A percentile compares a stretch with the other conserved stretches of the same genome.
Evolutionary conservation across 768 basidiomycete species (phyloP).

Genomic region (Tricholoma saponaceum): DNA sequence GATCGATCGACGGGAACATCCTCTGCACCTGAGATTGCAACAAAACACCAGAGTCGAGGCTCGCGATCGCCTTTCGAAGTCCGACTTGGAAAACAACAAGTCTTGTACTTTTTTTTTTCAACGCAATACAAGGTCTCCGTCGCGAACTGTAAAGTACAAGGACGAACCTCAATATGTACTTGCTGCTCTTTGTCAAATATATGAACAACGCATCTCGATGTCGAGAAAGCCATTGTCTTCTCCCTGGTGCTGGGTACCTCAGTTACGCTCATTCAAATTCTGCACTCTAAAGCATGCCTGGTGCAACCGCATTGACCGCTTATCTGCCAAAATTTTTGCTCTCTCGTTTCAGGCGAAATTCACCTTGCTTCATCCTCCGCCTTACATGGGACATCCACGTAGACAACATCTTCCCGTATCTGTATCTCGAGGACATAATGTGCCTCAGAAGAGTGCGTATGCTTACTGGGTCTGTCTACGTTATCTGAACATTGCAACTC

Average conservation of each 20-base stretch:
- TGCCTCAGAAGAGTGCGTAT: slow-evolving; percentile 38
- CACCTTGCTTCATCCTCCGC: slow-evolving; percentile 23
- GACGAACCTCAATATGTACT: background rate
- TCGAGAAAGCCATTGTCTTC: background rate
- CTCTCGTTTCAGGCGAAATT: slow-evolving; percentile 11
- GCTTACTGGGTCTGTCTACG: background rate
- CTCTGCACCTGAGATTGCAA: no score
- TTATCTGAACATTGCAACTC: background rate
- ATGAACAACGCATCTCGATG: background rate
- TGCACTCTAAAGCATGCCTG: slow-evolving; percentile 1
- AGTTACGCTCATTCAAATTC: background rate
- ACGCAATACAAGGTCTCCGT: background rate
- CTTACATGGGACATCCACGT: slow-evolving; percentile 38
- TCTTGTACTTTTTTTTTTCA: background rate
- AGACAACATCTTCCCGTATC: slow-evolving; percentile 37
- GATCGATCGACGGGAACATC: no score
- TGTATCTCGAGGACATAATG: slow-evolving; percentile 44
- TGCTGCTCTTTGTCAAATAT: background rate
- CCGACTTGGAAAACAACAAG: no score
- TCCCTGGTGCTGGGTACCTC: background rate
- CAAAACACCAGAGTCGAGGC: no score
- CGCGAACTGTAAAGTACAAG: no score
- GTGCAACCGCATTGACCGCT: background rate
- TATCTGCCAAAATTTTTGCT: slow-evolving; percentile 21
- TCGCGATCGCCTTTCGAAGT: no score